phyloP scores from a whole-genome alignment of 208 protist species.

The Wallacemonas sp. region DNA sequence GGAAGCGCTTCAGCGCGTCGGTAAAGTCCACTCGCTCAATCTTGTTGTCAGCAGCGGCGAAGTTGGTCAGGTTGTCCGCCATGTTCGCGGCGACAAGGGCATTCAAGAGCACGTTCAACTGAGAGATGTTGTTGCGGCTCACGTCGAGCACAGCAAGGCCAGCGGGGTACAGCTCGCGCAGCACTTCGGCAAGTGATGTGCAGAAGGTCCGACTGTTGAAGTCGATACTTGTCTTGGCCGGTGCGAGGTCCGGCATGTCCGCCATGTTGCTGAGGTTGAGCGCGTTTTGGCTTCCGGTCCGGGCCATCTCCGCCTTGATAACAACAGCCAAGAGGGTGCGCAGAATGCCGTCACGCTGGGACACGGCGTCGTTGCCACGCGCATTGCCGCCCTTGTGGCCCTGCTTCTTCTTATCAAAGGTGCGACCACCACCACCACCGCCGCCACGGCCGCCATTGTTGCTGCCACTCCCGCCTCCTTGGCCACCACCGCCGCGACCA shows the following conservation, averaged over 20 bases:
- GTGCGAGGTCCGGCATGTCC: conserved; percentile 50
- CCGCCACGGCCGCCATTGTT: conserved; percentile 15
- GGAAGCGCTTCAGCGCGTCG: conserved; percentile 56
- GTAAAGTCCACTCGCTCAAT: conserved; percentile 61
- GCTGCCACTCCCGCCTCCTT: conserved; percentile 13
- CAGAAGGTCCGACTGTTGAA: conserved; percentile 85
- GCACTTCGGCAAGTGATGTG: conserved; percentile 59
- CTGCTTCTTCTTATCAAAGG: conserved; percentile 20
- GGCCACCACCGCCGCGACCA: neutral
- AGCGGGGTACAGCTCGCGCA: conserved; percentile 57
- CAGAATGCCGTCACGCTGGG: conserved; percentile 9
- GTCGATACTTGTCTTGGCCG: conserved; percentile 69
- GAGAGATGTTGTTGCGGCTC: conserved; percentile 70
- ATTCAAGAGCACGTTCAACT: conserved; percentile 54
- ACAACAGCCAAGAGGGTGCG: conserved; percentile 27
- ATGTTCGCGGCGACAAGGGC: conserved; percentile 62
- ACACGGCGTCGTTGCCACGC: conserved; percentile 19
- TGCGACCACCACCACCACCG: conserved; percentile 13
- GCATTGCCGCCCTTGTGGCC: conserved; percentile 29
- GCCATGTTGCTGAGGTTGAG: conserved; percentile 65
- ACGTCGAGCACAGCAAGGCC: conserved; percentile 59
- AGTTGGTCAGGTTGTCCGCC: conserved; percentile 61
- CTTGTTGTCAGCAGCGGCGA: conserved; percentile 69
- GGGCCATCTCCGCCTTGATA: conserved; percentile 82
- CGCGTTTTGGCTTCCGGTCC: conserved; percentile 38